Percentiles rank a stretch among this genome's conserved stretches.
These are phyloP conservation scores for Coemansia javaensis DNA, from an alignment of 192 early-diverging fungal genomes.

Conservation along the genomic window DNA sequence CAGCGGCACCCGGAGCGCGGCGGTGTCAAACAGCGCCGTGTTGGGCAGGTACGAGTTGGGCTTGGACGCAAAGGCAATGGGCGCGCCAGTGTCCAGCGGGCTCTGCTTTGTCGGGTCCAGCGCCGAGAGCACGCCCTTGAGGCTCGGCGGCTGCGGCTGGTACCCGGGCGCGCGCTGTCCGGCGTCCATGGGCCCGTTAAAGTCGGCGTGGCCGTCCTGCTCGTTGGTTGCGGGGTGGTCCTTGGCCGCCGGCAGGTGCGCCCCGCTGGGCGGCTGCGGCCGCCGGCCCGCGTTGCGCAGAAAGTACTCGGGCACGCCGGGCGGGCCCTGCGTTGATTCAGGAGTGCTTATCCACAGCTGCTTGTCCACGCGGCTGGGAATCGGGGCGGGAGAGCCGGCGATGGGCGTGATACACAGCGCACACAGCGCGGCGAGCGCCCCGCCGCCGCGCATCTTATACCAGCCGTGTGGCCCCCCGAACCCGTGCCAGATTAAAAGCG, in stretches of 20 bases:
- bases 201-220: conserved; percentile 17
- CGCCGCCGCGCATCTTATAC: too few relatives aligned
- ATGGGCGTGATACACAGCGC: neutral
- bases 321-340: conserved; percentile 11
- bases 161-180: conserved; percentile 13
- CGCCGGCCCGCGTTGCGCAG: conserved; percentile 6
- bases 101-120: conserved; percentile 36
- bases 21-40: conserved; percentile 18
- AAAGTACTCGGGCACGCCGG: conserved; percentile 15
- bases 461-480: too few relatives aligned
- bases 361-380: neutral
- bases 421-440: too few relatives aligned
- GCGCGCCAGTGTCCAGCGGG: conserved; percentile 14
- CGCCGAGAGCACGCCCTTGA: conserved; percentile 27
- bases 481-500: too few relatives aligned
- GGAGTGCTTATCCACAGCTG: conserved; percentile 36
- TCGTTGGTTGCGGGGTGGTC: conserved; percentile 17
- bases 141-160: conserved; percentile 6
- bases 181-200: conserved; percentile 2
- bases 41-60: conserved; percentile 29
- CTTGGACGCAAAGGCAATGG: conserved; percentile 4
- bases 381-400: neutral
- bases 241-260: conserved; percentile 26
- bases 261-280: conserved; percentile 41
- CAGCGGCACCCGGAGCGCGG: conserved; percentile 11